phyloP scores from a whole-genome alignment of 345 rosid genomes.

The Litchi chinensis region DNA sequence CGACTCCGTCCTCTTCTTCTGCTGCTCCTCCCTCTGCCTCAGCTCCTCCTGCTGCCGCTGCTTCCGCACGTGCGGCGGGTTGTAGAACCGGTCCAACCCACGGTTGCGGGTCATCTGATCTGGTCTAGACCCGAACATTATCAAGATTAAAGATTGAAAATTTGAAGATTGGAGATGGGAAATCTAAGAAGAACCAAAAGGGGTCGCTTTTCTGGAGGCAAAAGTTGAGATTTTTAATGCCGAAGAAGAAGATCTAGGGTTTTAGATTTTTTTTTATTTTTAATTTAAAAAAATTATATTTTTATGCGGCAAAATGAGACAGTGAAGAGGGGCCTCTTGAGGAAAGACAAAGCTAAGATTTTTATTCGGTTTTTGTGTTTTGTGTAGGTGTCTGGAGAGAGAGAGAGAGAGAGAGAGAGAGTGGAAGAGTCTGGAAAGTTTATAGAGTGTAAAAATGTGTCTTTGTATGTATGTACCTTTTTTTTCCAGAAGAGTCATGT shows the following conservation, averaged over 20 bases:
- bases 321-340: conserved; percentile 14
- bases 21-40: conserved; percentile 3
- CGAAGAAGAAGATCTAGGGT: conserved; percentile 36
- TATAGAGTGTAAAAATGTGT: too few species aligned
- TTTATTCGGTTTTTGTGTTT: too few species aligned
- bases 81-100: conserved; percentile 53
- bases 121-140: conserved; percentile 50
- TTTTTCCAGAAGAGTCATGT: too few species aligned
- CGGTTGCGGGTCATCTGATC: conserved; percentile 43
- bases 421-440: too few species aligned
- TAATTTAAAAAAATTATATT: not conserved
- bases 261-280: conserved; percentile 24
- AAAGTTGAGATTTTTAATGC: too few species aligned
- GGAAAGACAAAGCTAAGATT: not conserved
- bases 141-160: not conserved
- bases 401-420: too few species aligned
- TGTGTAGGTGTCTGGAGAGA: too few species aligned
- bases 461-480: too few species aligned
- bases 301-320: conserved; percentile 32
- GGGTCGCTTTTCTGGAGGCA: too few species aligned
- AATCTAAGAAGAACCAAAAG: too few species aligned
- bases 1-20: conserved; percentile 32
- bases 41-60: conserved; percentile 38
- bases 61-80: conserved; percentile 51
- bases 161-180: not conserved